Conservation (phyloP, 176 grass and related monocot genomes). For the Oryza coarctata region DNA sequence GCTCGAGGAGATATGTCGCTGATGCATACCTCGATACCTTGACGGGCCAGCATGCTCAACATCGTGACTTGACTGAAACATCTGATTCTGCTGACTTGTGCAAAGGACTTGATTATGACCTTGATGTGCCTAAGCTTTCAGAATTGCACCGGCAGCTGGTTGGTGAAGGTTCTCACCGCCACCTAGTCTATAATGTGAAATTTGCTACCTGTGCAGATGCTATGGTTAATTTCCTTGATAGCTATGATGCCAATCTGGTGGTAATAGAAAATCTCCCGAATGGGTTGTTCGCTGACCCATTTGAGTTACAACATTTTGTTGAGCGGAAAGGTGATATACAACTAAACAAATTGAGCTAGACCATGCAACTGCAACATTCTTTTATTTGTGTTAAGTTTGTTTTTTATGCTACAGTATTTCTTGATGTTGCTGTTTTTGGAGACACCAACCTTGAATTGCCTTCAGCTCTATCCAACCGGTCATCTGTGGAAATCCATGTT, state of each 20-base stretch:
- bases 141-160: slow-evolving; percentile 44
- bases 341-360: background rate
- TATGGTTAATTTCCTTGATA: slow-evolving; percentile 43
- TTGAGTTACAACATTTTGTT: slow-evolving; percentile 88
- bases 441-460: slow-evolving; percentile 88
- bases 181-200: slow-evolving; percentile 57
- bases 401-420: slow-evolving; percentile 51
- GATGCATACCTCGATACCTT: background rate
- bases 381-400: background rate
- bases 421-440: slow-evolving; percentile 69
- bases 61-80: slow-evolving; percentile 21
- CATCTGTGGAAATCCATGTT: slow-evolving; percentile 79
- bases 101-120: slow-evolving; percentile 26
- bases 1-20: slow-evolving; percentile 42
- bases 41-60: slow-evolving; percentile 6
- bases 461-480: slow-evolving; percentile 69
- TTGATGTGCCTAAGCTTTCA: slow-evolving; percentile 29
- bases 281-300: slow-evolving; percentile 83
- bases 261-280: slow-evolving; percentile 66
- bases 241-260: slow-evolving; percentile 53
- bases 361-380: background rate
- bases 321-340: slow-evolving; percentile 50
- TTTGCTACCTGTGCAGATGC: slow-evolving; percentile 37
- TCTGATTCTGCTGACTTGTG: slow-evolving; percentile 40
- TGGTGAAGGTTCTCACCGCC: slow-evolving; percentile 87